These are phyloP conservation scores for Puccinia hordei DNA, from an alignment of 1,284 basidiomycete species.

Conservation along the genomic window DNA sequence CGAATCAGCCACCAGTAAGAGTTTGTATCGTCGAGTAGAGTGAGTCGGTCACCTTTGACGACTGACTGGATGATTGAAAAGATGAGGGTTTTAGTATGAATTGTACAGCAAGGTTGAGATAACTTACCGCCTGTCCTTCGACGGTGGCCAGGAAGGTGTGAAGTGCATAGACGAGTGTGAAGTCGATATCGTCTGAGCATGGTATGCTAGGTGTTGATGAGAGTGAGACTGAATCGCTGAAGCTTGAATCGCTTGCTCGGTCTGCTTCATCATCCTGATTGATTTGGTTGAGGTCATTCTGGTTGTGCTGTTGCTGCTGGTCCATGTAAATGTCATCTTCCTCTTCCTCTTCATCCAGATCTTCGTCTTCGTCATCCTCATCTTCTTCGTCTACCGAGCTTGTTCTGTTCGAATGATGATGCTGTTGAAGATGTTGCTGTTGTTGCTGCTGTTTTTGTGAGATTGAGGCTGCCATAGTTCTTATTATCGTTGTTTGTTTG, in stretches of 20 bases:
- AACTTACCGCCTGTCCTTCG: constrained; percentile 78
- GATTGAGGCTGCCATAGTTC: too few species aligned
- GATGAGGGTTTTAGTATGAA: not conserved
- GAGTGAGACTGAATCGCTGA: constrained; percentile 49
- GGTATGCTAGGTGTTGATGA: constrained; percentile 76
- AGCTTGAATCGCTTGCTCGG: constrained; percentile 50
- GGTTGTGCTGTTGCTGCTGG: constrained; percentile 25
- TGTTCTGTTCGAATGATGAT: too few species aligned
- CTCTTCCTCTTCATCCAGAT: constrained; percentile 19
- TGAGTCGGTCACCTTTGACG: constrained; percentile 89
- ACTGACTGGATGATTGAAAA: constrained; percentile 67
- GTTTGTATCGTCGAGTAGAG: constrained; percentile 92
- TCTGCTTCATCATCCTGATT: constrained; percentile 44
- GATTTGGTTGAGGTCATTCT: not conserved
- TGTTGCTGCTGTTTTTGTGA: too few species aligned
- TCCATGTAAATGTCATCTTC: constrained; percentile 43
- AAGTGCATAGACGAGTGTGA: constrained; percentile 81
- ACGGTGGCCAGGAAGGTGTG: constrained; percentile 94
- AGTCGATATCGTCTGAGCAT: constrained; percentile 79
- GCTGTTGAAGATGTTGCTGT: too few species aligned
- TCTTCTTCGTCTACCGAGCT: not conserved
- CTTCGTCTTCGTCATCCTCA: constrained; percentile 22
- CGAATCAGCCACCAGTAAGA: constrained; percentile 98
- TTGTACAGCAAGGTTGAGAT: too few species aligned
- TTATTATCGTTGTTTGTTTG: too few species aligned